Conservation (phyloP, 2,329 filamentous ascomycete species). For the Chaetomiaceae sp. region DNA sequence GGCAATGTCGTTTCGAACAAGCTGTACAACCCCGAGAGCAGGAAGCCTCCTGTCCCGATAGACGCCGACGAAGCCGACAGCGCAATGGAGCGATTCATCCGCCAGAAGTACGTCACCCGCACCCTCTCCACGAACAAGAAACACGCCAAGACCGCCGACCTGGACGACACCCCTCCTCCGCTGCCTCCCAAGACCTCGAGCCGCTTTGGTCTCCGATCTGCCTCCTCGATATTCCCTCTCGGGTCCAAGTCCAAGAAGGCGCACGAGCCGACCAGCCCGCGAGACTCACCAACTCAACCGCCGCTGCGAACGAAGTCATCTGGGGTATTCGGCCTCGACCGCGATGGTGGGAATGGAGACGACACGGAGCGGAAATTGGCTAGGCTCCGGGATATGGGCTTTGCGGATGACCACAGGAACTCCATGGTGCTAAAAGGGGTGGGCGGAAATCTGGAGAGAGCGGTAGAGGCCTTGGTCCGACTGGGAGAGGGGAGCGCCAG, state of each 20-base stretch:
- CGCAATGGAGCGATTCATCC: constrained; percentile 91
- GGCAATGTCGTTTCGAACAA: constrained; percentile 84
- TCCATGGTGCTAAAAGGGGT: constrained; percentile 73
- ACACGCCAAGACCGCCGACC: constrained; percentile 41
- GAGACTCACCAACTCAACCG: constrained; percentile 30
- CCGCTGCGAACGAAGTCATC: constrained; percentile 57
- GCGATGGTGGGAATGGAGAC: constrained; percentile 38
- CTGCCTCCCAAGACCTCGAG: constrained; percentile 59
- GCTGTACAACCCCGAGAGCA: constrained; percentile 79
- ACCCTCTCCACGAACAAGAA: constrained; percentile 31
- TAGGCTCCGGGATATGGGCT: constrained; percentile 84
- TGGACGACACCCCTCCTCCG: constrained; percentile 56
- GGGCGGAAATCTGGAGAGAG: constrained; percentile 76
- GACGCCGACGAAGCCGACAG: constrained; percentile 90
- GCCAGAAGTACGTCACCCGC: constrained; percentile 80
- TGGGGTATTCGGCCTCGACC: constrained; percentile 60
- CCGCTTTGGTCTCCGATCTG: constrained; percentile 52
- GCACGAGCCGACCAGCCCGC: constrained; percentile 30
- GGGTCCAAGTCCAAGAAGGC: constrained; percentile 56
- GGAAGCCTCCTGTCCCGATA: constrained; percentile 75
- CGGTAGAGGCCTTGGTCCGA: constrained; percentile 77
- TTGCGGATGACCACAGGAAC: constrained; percentile 76
- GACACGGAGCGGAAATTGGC: constrained; percentile 70
- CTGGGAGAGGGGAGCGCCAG: constrained; percentile 60
- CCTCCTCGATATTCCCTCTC: constrained; percentile 62